phyloP scores from a whole-genome alignment of 176 grass and related monocot species.

The Aegilops longissima region DNA sequence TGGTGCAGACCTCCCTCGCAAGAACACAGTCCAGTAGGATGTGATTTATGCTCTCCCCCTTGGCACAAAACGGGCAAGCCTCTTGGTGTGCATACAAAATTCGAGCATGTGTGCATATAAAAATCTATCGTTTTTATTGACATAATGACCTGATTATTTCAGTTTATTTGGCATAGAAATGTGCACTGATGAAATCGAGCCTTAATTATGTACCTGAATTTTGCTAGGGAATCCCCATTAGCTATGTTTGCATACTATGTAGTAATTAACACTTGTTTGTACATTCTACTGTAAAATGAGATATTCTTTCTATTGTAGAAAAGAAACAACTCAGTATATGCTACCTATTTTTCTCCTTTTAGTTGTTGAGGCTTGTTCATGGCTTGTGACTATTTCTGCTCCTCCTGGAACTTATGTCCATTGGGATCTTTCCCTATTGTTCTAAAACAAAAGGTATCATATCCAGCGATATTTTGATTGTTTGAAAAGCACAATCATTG shows the following conservation, averaged over 20 bases:
- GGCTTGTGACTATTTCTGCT: background rate
- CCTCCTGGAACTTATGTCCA: background rate
- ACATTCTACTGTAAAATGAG: constrained; percentile 1
- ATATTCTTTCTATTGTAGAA: background rate
- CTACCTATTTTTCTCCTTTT: constrained; percentile 4
- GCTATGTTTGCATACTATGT: background rate
- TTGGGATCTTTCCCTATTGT: background rate
- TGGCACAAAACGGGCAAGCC: background rate
- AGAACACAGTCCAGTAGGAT: background rate
- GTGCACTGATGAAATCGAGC: background rate
- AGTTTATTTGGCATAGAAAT: background rate
- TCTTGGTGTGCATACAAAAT: background rate
- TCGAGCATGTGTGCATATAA: background rate
- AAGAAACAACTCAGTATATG: background rate
- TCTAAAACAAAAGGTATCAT: background rate
- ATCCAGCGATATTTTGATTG: background rate
- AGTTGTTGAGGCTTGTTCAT: background rate
- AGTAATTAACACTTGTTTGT: background rate
- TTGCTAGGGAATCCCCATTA: background rate
- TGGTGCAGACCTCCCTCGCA: background rate
- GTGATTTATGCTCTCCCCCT: background rate
- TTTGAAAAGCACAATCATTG: background rate
- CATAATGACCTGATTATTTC: background rate
- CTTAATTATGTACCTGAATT: background rate
- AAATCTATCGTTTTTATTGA: background rate